Base-by-base conservation (phyloP, 192 early-diverging fungal genomes). In the Backusella morwellensis region DNA sequence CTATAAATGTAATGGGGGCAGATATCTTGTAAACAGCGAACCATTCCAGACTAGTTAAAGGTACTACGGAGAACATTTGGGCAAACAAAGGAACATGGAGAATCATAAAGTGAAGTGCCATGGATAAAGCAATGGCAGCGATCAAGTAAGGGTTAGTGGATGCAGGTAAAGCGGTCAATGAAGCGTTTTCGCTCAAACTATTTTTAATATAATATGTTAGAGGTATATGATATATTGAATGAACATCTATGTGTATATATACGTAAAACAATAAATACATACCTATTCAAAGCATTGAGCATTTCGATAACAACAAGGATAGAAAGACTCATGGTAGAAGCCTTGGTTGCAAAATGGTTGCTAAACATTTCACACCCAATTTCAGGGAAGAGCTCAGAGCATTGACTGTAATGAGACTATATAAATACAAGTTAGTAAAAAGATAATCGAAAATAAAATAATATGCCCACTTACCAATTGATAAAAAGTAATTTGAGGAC, bases 221-320 rank as follows among this genome's bases (percentile, higher is more conserved):
- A 1, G 38, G 3, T 50, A n/a, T n/a, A 50, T 50, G 19, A n/a
- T 17, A 70, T 73, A 35, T 73, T 56, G 35, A n/a, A 42, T 35
- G 23, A 77, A 17, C 36, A 17, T 36, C 8, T 23, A 42, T 14
- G 4, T n/a, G 0, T 35, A 23, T 34, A 23, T 34, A 38, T 1
- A 6, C 19, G 1, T n/a, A 78, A 35, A 19, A 4, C 9, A 54
- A 40, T 9, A 29, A 59, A 36, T 19, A 21, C 54, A 59, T 75
- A 79, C 83, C 91, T 92, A 88, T 98, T 98, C 85, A 98, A 95
- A 67, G 98, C 97, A 83, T 99, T 98, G 80, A 98, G 92, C 98
- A 99, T 98, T 82, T 99, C 97, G 78, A 99, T 97, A 32, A 94
- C 93, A 14, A 98, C 97, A 59, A 99, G 81, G 75, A 99, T 94